Evolutionary conservation across 2,329 filamentous ascomycete genomes (phyloP).

Genomic region (Purpureocillium takamizusanense): DNA sequence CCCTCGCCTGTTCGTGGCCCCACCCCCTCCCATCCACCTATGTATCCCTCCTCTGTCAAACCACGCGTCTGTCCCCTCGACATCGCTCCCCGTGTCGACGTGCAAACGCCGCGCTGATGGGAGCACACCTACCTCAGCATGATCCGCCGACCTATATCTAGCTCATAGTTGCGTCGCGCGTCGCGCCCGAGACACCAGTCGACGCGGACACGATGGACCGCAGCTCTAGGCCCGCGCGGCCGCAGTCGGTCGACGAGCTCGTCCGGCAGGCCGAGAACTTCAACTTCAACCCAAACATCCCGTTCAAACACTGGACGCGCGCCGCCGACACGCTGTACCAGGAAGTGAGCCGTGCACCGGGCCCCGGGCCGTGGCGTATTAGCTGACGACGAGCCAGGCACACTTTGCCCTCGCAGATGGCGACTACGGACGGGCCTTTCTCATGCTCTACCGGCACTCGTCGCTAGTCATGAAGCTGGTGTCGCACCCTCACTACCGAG

Average conservation of each 20-base stretch:
- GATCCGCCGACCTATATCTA: background rate
- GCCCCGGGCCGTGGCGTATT: background rate
- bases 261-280: constrained; percentile 68
- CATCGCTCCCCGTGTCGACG: too few relatives aligned
- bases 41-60: too few relatives aligned
- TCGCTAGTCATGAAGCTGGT: constrained; percentile 73
- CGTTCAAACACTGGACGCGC: constrained; percentile 72
- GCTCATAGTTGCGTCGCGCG: background rate
- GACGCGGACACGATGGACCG: constrained; percentile 16
- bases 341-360: constrained; percentile 53
- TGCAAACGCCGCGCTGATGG: background rate
- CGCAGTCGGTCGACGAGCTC: constrained; percentile 67
- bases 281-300: constrained; percentile 68
- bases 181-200: background rate
- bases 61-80: too few relatives aligned
- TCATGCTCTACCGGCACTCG: constrained; percentile 85
- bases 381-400: constrained; percentile 43
- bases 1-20: too few relatives aligned
- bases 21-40: too few relatives aligned
- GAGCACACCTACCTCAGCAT: background rate
- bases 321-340: constrained; percentile 71
- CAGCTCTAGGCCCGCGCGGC: constrained; percentile 32
- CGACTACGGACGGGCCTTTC: constrained; percentile 80
- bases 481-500: constrained; percentile 66
- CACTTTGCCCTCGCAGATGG: constrained; percentile 77